These are phyloP conservation scores for Mytilinidion resinicola DNA, from an alignment of 495 filamentous ascomycete genomes.

Conservation along the genomic window DNA sequence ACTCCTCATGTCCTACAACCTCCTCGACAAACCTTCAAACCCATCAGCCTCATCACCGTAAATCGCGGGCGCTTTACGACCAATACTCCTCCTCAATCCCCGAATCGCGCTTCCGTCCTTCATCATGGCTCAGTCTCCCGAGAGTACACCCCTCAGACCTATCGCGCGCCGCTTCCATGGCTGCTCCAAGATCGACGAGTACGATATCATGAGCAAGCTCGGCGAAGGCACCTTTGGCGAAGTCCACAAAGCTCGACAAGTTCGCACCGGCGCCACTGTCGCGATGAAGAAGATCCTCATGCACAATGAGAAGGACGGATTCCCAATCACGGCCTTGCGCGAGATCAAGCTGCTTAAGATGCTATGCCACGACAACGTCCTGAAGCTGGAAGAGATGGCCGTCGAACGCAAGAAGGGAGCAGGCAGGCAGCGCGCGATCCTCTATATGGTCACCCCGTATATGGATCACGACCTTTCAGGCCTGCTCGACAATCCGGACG, in stretches of 20 bases:
- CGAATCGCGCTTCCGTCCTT: constrained; percentile 2
- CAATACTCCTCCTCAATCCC: background rate
- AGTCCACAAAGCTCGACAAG: constrained; percentile 82
- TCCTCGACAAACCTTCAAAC: background rate
- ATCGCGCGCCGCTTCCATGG: constrained; percentile 59
- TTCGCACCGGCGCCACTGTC: constrained; percentile 62
- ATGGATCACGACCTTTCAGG: constrained; percentile 99
- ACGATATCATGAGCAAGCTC: constrained; percentile 83
- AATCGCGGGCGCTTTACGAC: constrained; percentile 2
- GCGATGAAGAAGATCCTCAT: constrained; percentile 94
- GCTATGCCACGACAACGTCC: constrained; percentile 79
- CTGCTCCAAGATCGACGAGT: constrained; percentile 81
- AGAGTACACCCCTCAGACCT: constrained; percentile 24
- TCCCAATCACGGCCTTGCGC: constrained; percentile 71
- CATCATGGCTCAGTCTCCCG: constrained; percentile 37
- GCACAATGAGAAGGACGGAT: constrained; percentile 80
- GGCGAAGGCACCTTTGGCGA: constrained; percentile 98
- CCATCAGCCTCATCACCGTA: background rate
- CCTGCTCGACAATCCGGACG: constrained; percentile 86
- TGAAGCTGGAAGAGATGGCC: constrained; percentile 91
- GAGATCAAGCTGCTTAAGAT: constrained; percentile 97
- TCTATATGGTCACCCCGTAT: constrained; percentile 98
- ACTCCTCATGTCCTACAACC: background rate
- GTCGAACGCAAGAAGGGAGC: constrained; percentile 73
- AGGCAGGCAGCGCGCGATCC: constrained; percentile 74